A percentile compares a stretch with the other conserved stretches of the same genome.
Conservation (phyloP, 495 filamentous ascomycete genomes). For the Daldinia caldariorum region DNA sequence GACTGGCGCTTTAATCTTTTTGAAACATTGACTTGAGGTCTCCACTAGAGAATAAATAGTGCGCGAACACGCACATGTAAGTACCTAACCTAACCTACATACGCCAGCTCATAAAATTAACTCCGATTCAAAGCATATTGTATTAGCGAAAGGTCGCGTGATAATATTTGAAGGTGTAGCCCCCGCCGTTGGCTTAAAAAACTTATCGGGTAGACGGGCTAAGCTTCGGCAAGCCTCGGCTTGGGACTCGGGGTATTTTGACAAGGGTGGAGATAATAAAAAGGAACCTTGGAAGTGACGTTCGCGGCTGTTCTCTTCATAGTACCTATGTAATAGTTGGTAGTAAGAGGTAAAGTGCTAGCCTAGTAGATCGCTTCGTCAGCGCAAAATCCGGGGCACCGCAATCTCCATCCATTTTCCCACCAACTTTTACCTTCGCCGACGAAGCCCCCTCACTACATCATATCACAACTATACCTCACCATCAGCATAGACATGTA, state of each 20-base stretch:
- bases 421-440: constrained; percentile 2
- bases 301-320: constrained; percentile 46
- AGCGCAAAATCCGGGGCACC: constrained; percentile 36
- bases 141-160: constrained; percentile 25
- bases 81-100: too few species aligned
- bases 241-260: constrained; percentile 32
- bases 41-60: background rate
- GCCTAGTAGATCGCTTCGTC: constrained; percentile 25
- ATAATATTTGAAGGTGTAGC: constrained; percentile 5
- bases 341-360: too few species aligned
- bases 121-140: background rate
- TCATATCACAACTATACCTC: constrained; percentile 14
- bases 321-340: too few species aligned
- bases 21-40: background rate
- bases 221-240: constrained; percentile 49
- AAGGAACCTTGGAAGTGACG: constrained; percentile 35
- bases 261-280: constrained; percentile 17
- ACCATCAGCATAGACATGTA: constrained; percentile 22
- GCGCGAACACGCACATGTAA: background rate
- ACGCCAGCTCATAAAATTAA: background rate
- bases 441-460: constrained; percentile 11
- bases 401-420: constrained; percentile 14
- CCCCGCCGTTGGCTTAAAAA: constrained; percentile 2
- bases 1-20: background rate
- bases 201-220: constrained; percentile 35